Evolutionary conservation across 164 flowering plant species (phyloP), one percentile per base, ranked within the genome.

Genomic region (Kalanchoe fedtschenkoi): DNA sequence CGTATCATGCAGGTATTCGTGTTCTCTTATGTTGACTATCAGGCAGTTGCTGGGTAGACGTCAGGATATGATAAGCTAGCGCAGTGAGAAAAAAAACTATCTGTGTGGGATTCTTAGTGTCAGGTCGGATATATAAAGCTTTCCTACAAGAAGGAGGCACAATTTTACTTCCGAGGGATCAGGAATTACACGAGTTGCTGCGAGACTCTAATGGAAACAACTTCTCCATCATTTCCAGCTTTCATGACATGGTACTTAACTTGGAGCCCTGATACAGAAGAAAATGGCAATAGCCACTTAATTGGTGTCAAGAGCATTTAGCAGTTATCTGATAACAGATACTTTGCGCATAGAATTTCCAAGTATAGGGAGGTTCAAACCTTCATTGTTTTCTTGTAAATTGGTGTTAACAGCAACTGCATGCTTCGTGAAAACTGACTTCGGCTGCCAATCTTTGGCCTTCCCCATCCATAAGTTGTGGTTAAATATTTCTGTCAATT

Each of bases 321-420:
- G n/a, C 3, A 30, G 26, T 30, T 51, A 47, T 13, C 15, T 11
- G 56, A 51, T 24, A 9, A 29, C 56, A 8, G 16, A 24, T 9
- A 17, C 5, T 22, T 47, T 21, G 53, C 26, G 21, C 9, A 46
- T 21, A 46, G 28, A 46, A 24, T 7, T 47, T 37, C 6, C 56
- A 47, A 47, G 2, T 2, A 16, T 22, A 43, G 29, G 21, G 34
- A 32, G 44, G 19, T 51, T 7, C 19, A 11, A 26, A 22, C 10
- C 42, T 55, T 39, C 99, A 58, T 90, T 88, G 59, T 90, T 90
- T 38, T 77, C 72, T 65, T 83, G 92, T 37, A 93, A 75, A 67
- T 87, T 90, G 73, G 99, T 93, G 78, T 77, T 83, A 21, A 93
- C 81, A 6, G 95, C 99, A 55, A 87, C 96, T 17, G 84, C 85